Evolutionary conservation across 202 grass and related monocot genomes (phyloP), one percentile per base, ranked within the genome.

Genomic region (Saccharum hybrid): DNA sequence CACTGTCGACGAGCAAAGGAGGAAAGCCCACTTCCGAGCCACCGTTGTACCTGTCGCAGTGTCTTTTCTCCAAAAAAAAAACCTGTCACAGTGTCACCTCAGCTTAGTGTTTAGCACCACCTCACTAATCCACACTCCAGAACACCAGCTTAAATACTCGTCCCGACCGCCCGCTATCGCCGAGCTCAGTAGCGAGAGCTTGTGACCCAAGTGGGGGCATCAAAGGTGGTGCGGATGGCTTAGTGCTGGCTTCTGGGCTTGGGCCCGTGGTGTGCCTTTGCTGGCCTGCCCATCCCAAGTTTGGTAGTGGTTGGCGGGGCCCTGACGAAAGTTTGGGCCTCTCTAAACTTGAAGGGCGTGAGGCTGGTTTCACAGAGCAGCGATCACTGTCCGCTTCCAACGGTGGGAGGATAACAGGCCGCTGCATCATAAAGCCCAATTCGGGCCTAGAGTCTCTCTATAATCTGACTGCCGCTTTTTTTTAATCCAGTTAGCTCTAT

Each of bases 181-280:
- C 37, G 66, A 68, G 66, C 37, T 68, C 37, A 22, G 4, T 41
- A 41, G 66, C 66, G 8, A 0, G 65, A 21, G 65, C 65, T 69
- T 69, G 37, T 42, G 2, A 42, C 67, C 67, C 38, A 0, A 23
- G 67, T 7, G 67, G 67, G 67, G 38, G 38, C 67, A 42, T 23
- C 23, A 69, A 69, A 38, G n/a, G 66, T 68, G 66, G 36, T 38
- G 66, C 11, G 66, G 66, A 68, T 68, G n/a, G 66, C n/a, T 68
- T 21, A n/a, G 36, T 0, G 18, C 1, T 4, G 66, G 7, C 3
- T n/a, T 26, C 16, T 68, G 66, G 3, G 8, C 64, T 36, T 66
- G 33, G 64, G 7, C 33, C 16, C 8, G 7, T 10, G 33, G 2
- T 66, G 63, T 38, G 65, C 16, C 16, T 67, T 19, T 1, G 66